Evolutionary conservation across 495 filamentous ascomycete genomes (phyloP), one percentile per base, ranked within the genome.

Genomic region (Xylaria longipes): DNA sequence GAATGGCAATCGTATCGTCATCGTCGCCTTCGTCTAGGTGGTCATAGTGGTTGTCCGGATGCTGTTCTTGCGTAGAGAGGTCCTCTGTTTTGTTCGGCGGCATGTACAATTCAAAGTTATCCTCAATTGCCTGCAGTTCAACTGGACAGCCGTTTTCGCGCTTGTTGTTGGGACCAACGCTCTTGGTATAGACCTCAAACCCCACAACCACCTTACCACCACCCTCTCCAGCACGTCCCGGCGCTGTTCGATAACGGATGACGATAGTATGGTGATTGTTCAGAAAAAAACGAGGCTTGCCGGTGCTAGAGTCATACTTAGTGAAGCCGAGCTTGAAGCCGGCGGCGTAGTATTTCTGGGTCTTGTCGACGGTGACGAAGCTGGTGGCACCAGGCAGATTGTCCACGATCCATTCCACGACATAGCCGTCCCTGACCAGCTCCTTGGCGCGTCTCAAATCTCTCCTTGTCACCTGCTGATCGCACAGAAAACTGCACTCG

Each of bases 331-430:
- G 82, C 82, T 97, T 98, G 84, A 97, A 97, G n/a, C 95, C 95
- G 17, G 95, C 90, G 29, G 95, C 94, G 77, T 97, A 98, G 81
- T 97, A 97, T 79, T 94, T 97, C 73, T 91, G 89, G 65, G 87
- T 90, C 79, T 93, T 94, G 79, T 98, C 95, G 17, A 93, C 91
- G 0, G 93, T 97, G 56, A 97, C 94, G 75, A 97, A 98, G 77
- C 91, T 94, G 5, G 95, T 97, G 50, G 95, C 95, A 9, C 95
- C 95, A 12, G 95, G 95, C 33, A 98, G 85, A 72, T 98, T 98
- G 79, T 98, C 95, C 54, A 95, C 93, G 75, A 98, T 98, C 95
- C 95, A 98, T 80, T 98, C 95, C 3, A 91, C 91, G 52, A 97
- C 92, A 79, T 97, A 97, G 50, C 94, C 94, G 66, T 94, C 89